Base-by-base conservation (phyloP, 805 yeast genomes). In the Scheffersomyces lignosus region DNA sequence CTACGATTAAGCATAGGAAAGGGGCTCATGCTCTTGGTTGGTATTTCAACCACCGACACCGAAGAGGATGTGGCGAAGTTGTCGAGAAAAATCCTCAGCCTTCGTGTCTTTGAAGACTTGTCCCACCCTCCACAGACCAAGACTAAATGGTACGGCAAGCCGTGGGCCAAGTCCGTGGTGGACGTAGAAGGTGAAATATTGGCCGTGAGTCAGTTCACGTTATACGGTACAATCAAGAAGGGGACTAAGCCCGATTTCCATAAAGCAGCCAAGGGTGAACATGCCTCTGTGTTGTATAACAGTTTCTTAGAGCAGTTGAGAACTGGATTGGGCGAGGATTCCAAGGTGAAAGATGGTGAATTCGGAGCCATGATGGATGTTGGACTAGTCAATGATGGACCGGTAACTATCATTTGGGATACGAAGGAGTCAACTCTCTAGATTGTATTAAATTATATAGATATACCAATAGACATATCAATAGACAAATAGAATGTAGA, bases 351-450 rank as follows among this genome's bases (percentile, higher is more conserved):
- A 45, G 96, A 90, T 51, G 99, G 99, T 2, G 70, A 78, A 37
- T 93, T 93, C 57, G 99, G 98, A 0, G 98, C 91, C 8, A 87
- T 91, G 96, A 93, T 93, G 99, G 95, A 87, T 45, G 96, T 95
- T 12, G 75, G 75, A 1, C 61, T 91, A 42, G 79, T 83, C 10
- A 93, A 93, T 53, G 97, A 91, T 51, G 98, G 98, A 1, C 98
- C 98, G 0, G 88, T 87, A 1, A 91, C 98, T 0, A 83, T 91
- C 22, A 75, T 82, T 15, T 75, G 84, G 66, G 96, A 90, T 55
- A 83, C 91, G 1, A 73, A 62, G 33, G 77, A 76, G 28, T 33
- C 37, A 8, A 36, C 42, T 7, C 34, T 44, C 28, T 41, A 44
- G 38, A 15, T 15, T 15, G 17, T 27, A 28, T 15, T 26, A 29